Conservation (phyloP, 2,329 filamentous ascomycete genomes). For the Cercospora beticola region DNA sequence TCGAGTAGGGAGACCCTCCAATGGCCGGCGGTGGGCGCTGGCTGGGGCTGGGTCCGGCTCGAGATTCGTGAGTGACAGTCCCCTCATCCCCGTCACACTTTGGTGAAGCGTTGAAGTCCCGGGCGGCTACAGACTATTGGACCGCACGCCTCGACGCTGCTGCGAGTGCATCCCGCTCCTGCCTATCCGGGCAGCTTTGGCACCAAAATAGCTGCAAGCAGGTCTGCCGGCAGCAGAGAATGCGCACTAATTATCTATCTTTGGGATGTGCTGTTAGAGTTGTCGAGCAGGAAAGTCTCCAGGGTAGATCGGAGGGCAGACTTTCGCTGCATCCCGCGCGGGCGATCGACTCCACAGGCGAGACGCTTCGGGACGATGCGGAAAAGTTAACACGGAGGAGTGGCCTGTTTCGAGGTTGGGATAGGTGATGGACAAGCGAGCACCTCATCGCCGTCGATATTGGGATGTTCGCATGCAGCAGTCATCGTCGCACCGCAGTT, state of each 20-base stretch:
- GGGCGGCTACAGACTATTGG: conserved; percentile 26
- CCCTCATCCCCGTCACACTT: conserved; percentile 26
- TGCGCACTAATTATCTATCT: conserved; percentile 7
- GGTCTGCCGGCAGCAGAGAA: not conserved
- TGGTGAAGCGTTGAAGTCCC: conserved; percentile 13
- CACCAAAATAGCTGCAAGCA: conserved; percentile 17
- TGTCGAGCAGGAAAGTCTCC: not conserved
- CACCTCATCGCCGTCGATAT: not conserved
- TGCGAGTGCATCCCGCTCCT: conserved; percentile 12
- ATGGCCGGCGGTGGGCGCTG: conserved; percentile 15
- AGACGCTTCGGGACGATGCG: conserved; percentile 28
- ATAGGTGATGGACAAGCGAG: conserved; percentile 11
- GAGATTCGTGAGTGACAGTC: conserved; percentile 20
- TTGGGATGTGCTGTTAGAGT: conserved; percentile 2
- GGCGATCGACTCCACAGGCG: conserved; percentile 20
- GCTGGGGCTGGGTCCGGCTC: conserved; percentile 13
- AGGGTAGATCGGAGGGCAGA: not conserved
- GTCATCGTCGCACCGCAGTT: conserved; percentile 28
- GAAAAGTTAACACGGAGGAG: conserved; percentile 13
- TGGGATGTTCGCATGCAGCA: conserved; percentile 24
- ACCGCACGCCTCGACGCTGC: conserved; percentile 9
- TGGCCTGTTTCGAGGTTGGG: conserved; percentile 6
- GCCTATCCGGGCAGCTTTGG: conserved; percentile 2
- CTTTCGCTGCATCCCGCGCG: conserved; percentile 7
- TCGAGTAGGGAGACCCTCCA: conserved; percentile 14